Percentiles rank a stretch among this genome's conserved stretches.
phyloP scores from a whole-genome alignment of 2,329 filamentous ascomycete species.

The Diaporthe sp. region DNA sequence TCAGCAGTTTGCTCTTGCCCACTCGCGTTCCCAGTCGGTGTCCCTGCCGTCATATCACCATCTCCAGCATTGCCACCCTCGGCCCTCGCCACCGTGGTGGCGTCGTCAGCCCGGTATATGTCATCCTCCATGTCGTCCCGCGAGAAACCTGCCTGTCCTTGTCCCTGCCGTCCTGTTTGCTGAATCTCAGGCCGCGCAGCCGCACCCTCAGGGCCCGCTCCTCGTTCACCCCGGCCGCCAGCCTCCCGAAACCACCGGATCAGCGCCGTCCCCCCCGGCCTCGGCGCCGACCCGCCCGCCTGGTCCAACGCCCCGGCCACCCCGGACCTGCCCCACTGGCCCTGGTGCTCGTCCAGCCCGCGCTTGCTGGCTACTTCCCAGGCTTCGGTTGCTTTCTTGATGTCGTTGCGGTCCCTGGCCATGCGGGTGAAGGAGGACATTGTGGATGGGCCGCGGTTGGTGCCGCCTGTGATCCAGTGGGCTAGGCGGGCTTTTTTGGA shows the following conservation, averaged over 20 bases:
- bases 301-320: background rate
- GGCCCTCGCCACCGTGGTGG: background rate
- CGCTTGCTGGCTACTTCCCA: constrained; percentile 46
- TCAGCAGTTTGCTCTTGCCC: background rate
- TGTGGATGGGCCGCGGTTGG: constrained; percentile 23
- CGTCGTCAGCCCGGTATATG: constrained; percentile 5
- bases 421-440: constrained; percentile 16
- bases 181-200: constrained; percentile 6
- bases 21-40: background rate
- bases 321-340: constrained; percentile 21
- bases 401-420: constrained; percentile 28
- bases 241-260: constrained; percentile 20
- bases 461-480: constrained; percentile 35
- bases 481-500: constrained; percentile 32
- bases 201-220: background rate
- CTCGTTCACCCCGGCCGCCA: background rate
- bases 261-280: constrained; percentile 29
- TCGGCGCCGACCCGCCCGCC: constrained; percentile 1
- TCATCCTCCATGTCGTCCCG: constrained; percentile 18
- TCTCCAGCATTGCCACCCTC: background rate
- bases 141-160: background rate
- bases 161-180: background rate
- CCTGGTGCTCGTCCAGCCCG: background rate
- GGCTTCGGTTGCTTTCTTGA: constrained; percentile 17
- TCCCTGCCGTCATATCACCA: background rate